phyloP scores from a whole-genome alignment of 495 filamentous ascomycete species.

The Lophiotrema nucula region DNA sequence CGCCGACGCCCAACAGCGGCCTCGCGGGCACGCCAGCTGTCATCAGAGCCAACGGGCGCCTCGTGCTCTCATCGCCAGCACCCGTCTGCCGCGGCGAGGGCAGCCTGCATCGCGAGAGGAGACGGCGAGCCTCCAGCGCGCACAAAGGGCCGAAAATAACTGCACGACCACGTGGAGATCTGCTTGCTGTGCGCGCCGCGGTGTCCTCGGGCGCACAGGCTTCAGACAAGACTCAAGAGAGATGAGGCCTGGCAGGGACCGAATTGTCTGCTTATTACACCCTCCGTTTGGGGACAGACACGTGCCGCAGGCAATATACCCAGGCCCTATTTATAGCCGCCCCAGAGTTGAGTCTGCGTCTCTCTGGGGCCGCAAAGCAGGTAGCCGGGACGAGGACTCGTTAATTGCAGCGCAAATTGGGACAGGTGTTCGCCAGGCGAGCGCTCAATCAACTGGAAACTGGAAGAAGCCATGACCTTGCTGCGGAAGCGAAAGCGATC shows the following conservation, averaged over 20 bases:
- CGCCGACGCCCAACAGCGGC: constrained; percentile 8
- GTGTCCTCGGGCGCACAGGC: constrained; percentile 8
- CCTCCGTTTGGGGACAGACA: constrained; percentile 26
- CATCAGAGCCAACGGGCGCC: constrained; percentile 24
- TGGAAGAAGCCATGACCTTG: constrained; percentile 1
- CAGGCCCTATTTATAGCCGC: constrained; percentile 7
- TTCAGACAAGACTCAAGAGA: too few species aligned
- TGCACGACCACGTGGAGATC: constrained; percentile 35
- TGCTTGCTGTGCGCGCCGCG: constrained; percentile 18
- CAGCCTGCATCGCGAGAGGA: neutral
- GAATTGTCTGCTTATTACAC: constrained; percentile 15
- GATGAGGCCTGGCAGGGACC: constrained; percentile 20
- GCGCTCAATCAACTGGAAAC: constrained; percentile 19
- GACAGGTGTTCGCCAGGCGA: neutral
- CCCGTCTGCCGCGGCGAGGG: neutral
- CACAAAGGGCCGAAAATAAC: neutral
- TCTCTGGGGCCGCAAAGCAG: constrained; percentile 24
- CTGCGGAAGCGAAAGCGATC: neutral
- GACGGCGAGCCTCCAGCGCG: neutral
- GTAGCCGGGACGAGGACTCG: constrained; percentile 13
- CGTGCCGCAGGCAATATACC: constrained; percentile 31
- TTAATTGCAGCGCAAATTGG: constrained; percentile 15
- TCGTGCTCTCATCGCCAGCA: constrained; percentile 22
- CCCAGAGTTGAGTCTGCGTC: constrained; percentile 1
- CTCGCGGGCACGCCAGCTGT: constrained; percentile 20